Evolutionary conservation across 805 yeast species (phyloP).

Genomic region (Candida succiphila): DNA sequence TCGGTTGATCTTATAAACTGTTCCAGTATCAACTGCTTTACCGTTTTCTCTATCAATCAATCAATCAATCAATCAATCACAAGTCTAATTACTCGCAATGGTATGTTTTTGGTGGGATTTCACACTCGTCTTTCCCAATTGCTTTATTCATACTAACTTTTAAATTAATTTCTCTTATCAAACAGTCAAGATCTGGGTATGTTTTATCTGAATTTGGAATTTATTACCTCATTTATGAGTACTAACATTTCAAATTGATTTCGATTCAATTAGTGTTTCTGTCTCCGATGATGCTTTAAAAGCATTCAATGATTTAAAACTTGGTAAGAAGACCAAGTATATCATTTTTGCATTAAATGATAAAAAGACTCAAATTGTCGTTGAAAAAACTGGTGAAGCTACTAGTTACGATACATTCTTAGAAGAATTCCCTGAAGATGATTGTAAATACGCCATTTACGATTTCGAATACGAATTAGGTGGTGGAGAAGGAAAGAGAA

Average conservation of each 20-base stretch:
- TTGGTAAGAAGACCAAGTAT: conserved; percentile 83
- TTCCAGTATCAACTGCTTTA: too few relatives aligned
- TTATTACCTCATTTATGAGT: not conserved
- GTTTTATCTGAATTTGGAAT: conserved; percentile 4
- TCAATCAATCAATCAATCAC: not conserved
- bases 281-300: conserved; percentile 80
- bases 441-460: conserved; percentile 92
- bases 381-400: conserved; percentile 72
- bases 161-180: conserved; percentile 3
- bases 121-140: not conserved
- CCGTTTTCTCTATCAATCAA: not conserved
- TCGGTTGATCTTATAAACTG: too few relatives aligned
- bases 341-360: conserved; percentile 76
- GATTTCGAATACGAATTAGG: conserved; percentile 92
- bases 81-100: not conserved
- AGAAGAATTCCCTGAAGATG: conserved; percentile 87
- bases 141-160: not conserved
- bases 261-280: conserved; percentile 44
- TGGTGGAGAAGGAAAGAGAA: conserved; percentile 85
- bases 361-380: conserved; percentile 81
- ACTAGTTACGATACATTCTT: conserved; percentile 77
- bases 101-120: not conserved
- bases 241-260: not conserved
- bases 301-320: conserved; percentile 93
- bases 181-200: conserved; percentile 25